These are phyloP conservation scores for Irpex sp. DNA, from an alignment of 1,284 basidiomycete genomes.

Conservation along the genomic window DNA sequence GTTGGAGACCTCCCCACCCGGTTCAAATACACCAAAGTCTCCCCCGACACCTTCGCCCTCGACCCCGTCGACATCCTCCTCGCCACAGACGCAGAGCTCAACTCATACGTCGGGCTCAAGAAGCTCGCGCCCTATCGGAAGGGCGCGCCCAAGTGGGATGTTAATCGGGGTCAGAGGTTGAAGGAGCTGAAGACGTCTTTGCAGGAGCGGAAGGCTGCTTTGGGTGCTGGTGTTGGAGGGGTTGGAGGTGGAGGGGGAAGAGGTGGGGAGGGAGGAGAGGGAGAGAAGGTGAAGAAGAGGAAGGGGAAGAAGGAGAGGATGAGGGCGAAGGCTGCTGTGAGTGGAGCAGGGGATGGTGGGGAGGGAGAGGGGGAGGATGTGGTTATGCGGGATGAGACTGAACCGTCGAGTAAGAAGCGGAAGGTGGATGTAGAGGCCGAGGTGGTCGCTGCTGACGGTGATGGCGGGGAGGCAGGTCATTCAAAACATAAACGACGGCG, in stretches of 20 bases:
- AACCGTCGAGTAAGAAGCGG: constrained; percentile 8
- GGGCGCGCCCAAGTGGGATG: constrained; percentile 56
- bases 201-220: constrained; percentile 23
- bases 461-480: constrained; percentile 1
- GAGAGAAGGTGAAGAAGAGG: constrained; percentile 51
- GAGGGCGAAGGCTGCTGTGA: constrained; percentile 44
- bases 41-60: constrained; percentile 69
- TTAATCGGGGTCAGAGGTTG: constrained; percentile 63
- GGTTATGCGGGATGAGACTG: constrained; percentile 9
- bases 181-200: constrained; percentile 51
- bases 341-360: too few relatives aligned
- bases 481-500: constrained; percentile 10
- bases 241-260: background rate
- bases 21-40: constrained; percentile 86
- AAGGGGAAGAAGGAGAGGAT: constrained; percentile 76
- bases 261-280: too few relatives aligned
- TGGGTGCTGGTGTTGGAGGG: constrained; percentile 10
- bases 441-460: constrained; percentile 1
- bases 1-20: constrained; percentile 89
- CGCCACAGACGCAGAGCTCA: constrained; percentile 91
- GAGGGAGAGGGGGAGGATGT: constrained; percentile 22
- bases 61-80: constrained; percentile 87
- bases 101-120: constrained; percentile 86
- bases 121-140: constrained; percentile 87
- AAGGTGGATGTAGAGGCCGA: constrained; percentile 11